A percentile compares a stretch with the other conserved stretches of the same genome.
phyloP scores from a whole-genome alignment of 176 grass and related monocot species.

The Elymus sibiricus region DNA sequence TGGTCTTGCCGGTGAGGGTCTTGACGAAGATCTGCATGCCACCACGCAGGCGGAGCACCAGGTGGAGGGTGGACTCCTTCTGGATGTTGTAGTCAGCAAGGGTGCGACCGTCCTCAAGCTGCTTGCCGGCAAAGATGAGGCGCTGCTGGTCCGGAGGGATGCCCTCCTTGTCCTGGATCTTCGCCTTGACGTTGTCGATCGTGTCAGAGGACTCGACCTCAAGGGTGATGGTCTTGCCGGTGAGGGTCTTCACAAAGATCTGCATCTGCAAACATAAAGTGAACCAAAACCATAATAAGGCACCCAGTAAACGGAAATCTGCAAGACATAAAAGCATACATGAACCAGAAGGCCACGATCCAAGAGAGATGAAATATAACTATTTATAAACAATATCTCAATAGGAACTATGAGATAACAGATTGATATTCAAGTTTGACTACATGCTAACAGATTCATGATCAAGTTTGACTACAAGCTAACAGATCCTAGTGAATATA shows the following conservation, averaged over 20 bases:
- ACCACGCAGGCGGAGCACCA: conserved; percentile 56
- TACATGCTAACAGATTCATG: background rate
- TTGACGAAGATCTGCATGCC: conserved; percentile 67
- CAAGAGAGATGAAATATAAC: background rate
- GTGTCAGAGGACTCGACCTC: conserved; percentile 71
- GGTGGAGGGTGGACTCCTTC: conserved; percentile 68
- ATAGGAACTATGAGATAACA: background rate
- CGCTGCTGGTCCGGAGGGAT: conserved; percentile 68
- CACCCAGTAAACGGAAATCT: background rate
- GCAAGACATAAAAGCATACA: background rate
- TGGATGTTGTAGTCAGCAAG: conserved; percentile 74
- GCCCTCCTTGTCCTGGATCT: conserved; percentile 87
- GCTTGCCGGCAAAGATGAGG: conserved; percentile 56
- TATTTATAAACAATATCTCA: background rate
- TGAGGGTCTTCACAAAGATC: conserved; percentile 83
- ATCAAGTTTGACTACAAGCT: background rate
- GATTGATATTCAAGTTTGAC: background rate
- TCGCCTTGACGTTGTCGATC: conserved; percentile 54
- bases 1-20: conserved; percentile 61
- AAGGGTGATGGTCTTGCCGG: conserved; percentile 72
- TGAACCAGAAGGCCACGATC: background rate
- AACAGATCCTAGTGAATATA: background rate
- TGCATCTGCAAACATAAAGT: background rate
- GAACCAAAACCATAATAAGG: background rate
- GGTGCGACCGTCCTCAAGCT: conserved; percentile 68